These are phyloP conservation scores for Astrephomene gubernaculifera DNA, from an alignment of 139 green algal species.

Conservation along the genomic window DNA sequence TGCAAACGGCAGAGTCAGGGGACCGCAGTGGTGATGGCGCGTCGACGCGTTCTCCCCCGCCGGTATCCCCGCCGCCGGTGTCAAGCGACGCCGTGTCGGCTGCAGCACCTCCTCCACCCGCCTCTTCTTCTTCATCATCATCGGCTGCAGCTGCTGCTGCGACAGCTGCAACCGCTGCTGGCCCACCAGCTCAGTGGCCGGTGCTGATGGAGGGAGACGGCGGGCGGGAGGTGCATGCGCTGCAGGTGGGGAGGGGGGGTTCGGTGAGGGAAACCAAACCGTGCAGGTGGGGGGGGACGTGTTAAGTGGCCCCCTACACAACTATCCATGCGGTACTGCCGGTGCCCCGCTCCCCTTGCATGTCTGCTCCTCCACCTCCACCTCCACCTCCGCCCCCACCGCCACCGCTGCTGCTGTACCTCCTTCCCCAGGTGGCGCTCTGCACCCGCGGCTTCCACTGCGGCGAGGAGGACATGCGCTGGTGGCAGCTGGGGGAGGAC, in stretches of 20 bases:
- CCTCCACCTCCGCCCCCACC: no score
- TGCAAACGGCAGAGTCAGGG: no score
- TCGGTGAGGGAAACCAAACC: no score
- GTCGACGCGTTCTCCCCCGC: no score
- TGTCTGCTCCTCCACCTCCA: no score
- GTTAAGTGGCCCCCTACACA: no score
- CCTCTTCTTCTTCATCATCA: not conserved
- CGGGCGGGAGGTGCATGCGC: constrained; percentile 54
- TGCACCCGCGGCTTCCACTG: constrained; percentile 55
- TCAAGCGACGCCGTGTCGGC: no score
- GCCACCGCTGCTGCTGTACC: no score
- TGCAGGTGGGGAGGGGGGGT: constrained; percentile 47
- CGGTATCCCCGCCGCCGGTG: no score
- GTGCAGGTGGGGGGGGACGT: no score
- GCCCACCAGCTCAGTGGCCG: constrained; percentile 37
- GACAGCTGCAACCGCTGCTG: not conserved
- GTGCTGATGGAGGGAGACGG: constrained; percentile 61
- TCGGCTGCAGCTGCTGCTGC: not conserved
- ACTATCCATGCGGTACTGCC: no score
- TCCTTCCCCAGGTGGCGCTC: constrained; percentile 54
- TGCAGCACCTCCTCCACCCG: not conserved
- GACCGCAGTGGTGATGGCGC: not conserved
- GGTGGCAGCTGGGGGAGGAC: constrained; percentile 68
- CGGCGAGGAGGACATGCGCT: constrained; percentile 70
- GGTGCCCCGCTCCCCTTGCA: no score